Evolutionary conservation across 495 filamentous ascomycete genomes (phyloP).

Genomic region (Aspergillus sclerotioniger): DNA sequence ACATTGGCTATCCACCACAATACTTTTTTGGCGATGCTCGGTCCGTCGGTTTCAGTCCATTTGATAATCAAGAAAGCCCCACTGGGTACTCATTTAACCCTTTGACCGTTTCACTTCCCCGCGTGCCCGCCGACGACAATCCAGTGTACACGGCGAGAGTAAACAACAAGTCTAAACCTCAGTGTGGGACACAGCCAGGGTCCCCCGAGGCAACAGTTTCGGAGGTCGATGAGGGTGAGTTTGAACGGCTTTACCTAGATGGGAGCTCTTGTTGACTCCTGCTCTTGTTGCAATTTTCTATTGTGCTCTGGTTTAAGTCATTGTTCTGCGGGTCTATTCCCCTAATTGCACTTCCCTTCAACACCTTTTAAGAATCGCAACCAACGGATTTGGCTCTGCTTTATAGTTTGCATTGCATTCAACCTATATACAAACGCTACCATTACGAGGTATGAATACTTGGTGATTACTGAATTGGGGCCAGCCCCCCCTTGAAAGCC

Average conservation of each 20-base stretch:
- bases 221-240: constrained; percentile 30
- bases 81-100: constrained; percentile 40
- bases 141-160: constrained; percentile 16
- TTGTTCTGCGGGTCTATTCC: background rate
- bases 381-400: background rate
- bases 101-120: constrained; percentile 31
- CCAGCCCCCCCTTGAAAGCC: background rate
- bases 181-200: constrained; percentile 11
- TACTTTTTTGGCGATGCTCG: constrained; percentile 32
- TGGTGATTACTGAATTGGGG: background rate
- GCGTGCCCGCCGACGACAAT: constrained; percentile 17
- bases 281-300: background rate
- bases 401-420: background rate
- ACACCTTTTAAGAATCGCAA: background rate
- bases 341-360: constrained; percentile 3
- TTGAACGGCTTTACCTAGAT: constrained; percentile 35
- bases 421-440: background rate
- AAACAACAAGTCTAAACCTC: constrained; percentile 10
- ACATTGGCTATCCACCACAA: constrained; percentile 29
- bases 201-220: constrained; percentile 37
- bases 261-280: constrained; percentile 23
- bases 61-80: constrained; percentile 25
- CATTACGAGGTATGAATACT: background rate
- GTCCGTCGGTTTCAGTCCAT: constrained; percentile 30
- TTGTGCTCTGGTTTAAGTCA: background rate